These are phyloP conservation scores for Didymosphaeria variabile DNA, from an alignment of 2,329 filamentous ascomycete species.

Conservation along the genomic window DNA sequence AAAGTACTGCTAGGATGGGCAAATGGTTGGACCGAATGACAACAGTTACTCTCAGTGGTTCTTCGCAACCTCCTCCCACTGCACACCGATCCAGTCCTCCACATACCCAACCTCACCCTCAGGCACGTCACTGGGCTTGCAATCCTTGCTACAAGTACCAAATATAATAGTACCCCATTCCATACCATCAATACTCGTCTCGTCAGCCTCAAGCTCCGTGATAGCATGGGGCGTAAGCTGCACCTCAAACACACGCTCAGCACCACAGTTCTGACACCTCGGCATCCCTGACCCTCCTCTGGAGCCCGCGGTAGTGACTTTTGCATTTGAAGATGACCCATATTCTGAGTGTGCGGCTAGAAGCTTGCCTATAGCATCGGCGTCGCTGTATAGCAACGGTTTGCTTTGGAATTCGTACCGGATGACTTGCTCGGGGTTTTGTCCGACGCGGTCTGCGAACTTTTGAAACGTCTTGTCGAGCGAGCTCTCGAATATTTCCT, in stretches of 20 bases:
- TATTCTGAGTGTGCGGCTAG: slow-evolving; percentile 55
- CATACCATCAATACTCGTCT: slow-evolving; percentile 80
- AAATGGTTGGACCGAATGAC: not conserved
- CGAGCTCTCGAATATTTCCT: slow-evolving; percentile 58
- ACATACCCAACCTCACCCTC: slow-evolving; percentile 77
- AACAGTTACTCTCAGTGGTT: slow-evolving; percentile 16
- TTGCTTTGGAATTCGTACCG: slow-evolving; percentile 60
- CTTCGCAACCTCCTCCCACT: slow-evolving; percentile 82
- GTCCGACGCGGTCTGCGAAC: slow-evolving; percentile 60
- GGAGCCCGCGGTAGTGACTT: slow-evolving; percentile 38
- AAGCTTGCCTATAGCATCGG: slow-evolving; percentile 75
- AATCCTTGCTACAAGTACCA: slow-evolving; percentile 84
- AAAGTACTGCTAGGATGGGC: not conserved
- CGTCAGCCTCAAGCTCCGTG: slow-evolving; percentile 80
- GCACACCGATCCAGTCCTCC: slow-evolving; percentile 97
- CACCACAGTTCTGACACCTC: slow-evolving; percentile 78
- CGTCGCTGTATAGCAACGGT: slow-evolving; percentile 79
- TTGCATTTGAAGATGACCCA: slow-evolving; percentile 33
- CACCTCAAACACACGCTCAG: slow-evolving; percentile 82
- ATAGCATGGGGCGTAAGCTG: slow-evolving; percentile 94
- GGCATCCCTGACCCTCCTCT: slow-evolving; percentile 65
- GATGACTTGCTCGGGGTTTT: slow-evolving; percentile 61
- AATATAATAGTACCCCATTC: slow-evolving; percentile 96
- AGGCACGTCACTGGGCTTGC: slow-evolving; percentile 66
- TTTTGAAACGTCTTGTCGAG: slow-evolving; percentile 62